These are phyloP conservation scores for Apiotrichum veenhuisii DNA, from an alignment of 1,284 basidiomycete genomes.

Conservation along the genomic window DNA sequence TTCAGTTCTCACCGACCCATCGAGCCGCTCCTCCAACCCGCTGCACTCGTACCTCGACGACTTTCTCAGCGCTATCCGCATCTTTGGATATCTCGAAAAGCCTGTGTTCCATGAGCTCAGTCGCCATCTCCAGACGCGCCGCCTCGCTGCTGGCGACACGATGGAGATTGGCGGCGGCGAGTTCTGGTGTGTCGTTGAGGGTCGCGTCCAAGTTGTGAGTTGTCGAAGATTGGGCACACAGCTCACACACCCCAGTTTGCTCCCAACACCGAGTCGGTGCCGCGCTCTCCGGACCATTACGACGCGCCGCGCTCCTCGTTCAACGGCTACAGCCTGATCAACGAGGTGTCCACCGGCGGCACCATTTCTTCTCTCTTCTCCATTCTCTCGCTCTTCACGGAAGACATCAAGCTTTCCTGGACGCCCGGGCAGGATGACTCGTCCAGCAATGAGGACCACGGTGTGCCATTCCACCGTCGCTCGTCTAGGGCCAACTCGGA, in stretches of 20 bases:
- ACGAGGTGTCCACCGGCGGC: conserved; percentile 90
- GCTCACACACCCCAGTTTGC: conserved; percentile 56
- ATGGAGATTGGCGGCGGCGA: conserved; percentile 80
- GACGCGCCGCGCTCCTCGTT: conserved; percentile 47
- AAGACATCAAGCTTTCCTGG: conserved; percentile 92
- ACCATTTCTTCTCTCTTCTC: conserved; percentile 94
- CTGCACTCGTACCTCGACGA: conserved; percentile 95
- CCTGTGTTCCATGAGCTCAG: conserved; percentile 94
- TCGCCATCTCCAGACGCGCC: conserved; percentile 82
- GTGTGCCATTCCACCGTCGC: conserved; percentile 10
- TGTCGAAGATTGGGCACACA: not conserved
- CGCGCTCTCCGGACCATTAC: conserved; percentile 29
- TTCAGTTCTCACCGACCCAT: conserved; percentile 63
- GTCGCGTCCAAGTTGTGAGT: conserved; percentile 56
- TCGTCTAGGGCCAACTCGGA: conserved; percentile 42
- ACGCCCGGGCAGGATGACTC: conserved; percentile 41
- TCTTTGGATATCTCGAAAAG: conserved; percentile 93
- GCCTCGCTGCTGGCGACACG: conserved; percentile 81
- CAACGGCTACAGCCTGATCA: conserved; percentile 89
- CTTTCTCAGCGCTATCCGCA: conserved; percentile 85
- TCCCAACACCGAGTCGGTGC: conserved; percentile 37
- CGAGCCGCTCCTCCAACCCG: conserved; percentile 56
- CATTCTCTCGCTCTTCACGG: conserved; percentile 91
- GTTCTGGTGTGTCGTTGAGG: conserved; percentile 94
- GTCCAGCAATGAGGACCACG: conserved; percentile 27